These are phyloP conservation scores for Polytrichum formosum DNA, from an alignment of 225 moss, liverwort and hornwort species.

Conservation along the genomic window DNA sequence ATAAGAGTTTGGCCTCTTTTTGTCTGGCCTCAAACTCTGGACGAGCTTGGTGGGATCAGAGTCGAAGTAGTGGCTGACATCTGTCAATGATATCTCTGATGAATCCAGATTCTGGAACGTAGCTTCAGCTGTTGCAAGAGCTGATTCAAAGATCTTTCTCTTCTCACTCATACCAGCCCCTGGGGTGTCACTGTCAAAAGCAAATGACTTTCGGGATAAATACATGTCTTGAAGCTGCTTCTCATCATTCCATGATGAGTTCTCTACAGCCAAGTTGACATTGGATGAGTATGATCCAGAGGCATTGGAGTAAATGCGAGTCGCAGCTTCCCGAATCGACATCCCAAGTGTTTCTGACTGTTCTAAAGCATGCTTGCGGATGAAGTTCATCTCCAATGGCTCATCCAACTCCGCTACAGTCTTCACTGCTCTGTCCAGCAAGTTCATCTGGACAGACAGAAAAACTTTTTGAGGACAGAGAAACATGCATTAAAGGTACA, in stretches of 20 bases:
- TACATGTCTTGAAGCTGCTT: slow-evolving; percentile 99
- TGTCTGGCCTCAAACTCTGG: slow-evolving; percentile 81
- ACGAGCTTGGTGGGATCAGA: slow-evolving; percentile 98
- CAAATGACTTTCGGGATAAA: slow-evolving; percentile 88
- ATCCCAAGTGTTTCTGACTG: slow-evolving; percentile 72
- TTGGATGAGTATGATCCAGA: slow-evolving; percentile 97
- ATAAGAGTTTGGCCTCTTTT: slow-evolving; percentile 82
- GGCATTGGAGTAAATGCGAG: slow-evolving; percentile 93
- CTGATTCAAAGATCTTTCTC: slow-evolving; percentile 85
- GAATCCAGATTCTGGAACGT: slow-evolving; percentile 98
- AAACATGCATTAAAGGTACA: no score
- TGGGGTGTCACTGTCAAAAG: slow-evolving; percentile 92
- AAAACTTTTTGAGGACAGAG: no score
- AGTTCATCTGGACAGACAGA: slow-evolving; percentile 74
- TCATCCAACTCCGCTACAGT: slow-evolving; percentile 93
- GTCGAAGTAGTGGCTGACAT: slow-evolving; percentile 97
- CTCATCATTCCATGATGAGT: slow-evolving; percentile 98
- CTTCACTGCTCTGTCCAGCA: slow-evolving; percentile 98
- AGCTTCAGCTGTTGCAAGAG: slow-evolving; percentile 90
- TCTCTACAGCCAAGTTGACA: slow-evolving; percentile 93
- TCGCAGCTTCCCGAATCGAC: slow-evolving; percentile 79
- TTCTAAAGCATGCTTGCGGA: slow-evolving; percentile 90
- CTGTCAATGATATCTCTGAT: slow-evolving; percentile 89
- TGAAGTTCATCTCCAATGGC: slow-evolving; percentile 90
- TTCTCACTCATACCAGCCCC: slow-evolving; percentile 97